A percentile compares a stretch with the other conserved stretches of the same genome.
Conservation (phyloP, 2,329 filamentous ascomycete genomes). For the Fusarium anthophilum region DNA sequence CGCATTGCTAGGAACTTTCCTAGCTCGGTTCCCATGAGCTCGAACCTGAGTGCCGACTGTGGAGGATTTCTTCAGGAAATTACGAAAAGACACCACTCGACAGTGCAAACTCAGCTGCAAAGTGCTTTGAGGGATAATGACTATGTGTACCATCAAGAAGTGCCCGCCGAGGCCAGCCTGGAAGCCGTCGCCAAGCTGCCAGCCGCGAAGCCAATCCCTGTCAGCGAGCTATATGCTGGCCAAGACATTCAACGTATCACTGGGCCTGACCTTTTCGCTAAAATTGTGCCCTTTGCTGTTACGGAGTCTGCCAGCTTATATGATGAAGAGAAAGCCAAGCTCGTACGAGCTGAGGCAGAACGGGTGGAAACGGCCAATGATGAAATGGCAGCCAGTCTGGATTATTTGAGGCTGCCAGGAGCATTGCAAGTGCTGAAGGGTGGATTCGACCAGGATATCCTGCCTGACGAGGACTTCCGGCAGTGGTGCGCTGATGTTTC, state of each 20-base stretch:
- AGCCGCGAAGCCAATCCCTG: slow-evolving; percentile 95
- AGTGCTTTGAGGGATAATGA: slow-evolving; percentile 92
- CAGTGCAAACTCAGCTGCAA: slow-evolving; percentile 81
- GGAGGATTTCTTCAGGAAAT: slow-evolving; percentile 79
- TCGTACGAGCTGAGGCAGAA: slow-evolving; percentile 92
- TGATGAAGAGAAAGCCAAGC: slow-evolving; percentile 97
- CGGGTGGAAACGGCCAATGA: slow-evolving; percentile 91
- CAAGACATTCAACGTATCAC: slow-evolving; percentile 98
- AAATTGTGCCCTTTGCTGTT: slow-evolving; percentile 94
- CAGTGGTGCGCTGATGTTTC: slow-evolving; percentile 95
- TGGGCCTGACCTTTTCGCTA: slow-evolving; percentile 94
- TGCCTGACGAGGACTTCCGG: slow-evolving; percentile 89
- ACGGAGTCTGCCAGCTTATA: slow-evolving; percentile 97
- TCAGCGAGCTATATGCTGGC: slow-evolving; percentile 94
- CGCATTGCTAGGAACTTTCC: slow-evolving; percentile 83
- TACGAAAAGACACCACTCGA: slow-evolving; percentile 81
- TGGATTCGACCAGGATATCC: slow-evolving; percentile 87
- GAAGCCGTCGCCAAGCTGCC: slow-evolving; percentile 87
- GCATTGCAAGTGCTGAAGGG: slow-evolving; percentile 93
- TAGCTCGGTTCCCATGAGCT: slow-evolving; percentile 77
- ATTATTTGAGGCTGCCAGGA: slow-evolving; percentile 90
- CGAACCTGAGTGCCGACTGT: slow-evolving; percentile 85
- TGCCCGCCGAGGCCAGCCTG: slow-evolving; percentile 86
- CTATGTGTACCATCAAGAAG: slow-evolving; percentile 95
- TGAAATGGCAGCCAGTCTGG: slow-evolving; percentile 94